Evolutionary conservation across 176 grass and related monocot species (phyloP).

Genomic region (Ananas comosus): DNA sequence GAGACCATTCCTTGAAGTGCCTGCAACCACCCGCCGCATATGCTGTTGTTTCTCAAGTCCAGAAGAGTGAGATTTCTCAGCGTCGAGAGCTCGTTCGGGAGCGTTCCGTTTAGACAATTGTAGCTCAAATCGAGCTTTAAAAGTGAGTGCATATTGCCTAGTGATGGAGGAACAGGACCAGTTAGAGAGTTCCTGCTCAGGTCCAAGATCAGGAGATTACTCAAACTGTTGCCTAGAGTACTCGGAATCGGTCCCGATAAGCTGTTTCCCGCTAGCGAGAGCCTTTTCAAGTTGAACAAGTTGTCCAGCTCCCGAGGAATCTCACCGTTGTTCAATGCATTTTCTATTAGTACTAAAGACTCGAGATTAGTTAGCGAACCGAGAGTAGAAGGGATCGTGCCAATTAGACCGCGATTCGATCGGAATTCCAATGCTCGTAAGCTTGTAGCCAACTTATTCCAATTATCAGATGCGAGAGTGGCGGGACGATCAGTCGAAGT

Average conservation of each 20-base stretch:
- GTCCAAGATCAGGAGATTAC: constrained; percentile 12
- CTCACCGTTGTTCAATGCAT: not conserved
- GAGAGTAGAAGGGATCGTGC: not conserved
- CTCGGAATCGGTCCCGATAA: constrained; percentile 5
- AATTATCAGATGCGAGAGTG: not conserved
- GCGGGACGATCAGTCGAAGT: not conserved
- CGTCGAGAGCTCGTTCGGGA: not conserved
- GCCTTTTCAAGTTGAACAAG: constrained; percentile 1
- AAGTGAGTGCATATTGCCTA: constrained; percentile 5
- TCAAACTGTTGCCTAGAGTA: not conserved
- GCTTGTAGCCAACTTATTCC: constrained; percentile 8
- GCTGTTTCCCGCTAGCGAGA: not conserved
- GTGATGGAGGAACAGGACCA: constrained; percentile 9
- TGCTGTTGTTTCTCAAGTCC: constrained; percentile 15
- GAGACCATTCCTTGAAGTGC: constrained; percentile 2
- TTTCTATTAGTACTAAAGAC: constrained; percentile 12
- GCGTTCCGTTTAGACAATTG: constrained; percentile 1
- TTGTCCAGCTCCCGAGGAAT: constrained; percentile 13
- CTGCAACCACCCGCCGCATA: not conserved
- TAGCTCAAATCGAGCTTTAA: constrained; percentile 13
- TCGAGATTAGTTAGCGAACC: constrained; percentile 5
- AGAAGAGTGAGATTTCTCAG: constrained; percentile 10
- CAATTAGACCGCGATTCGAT: constrained; percentile 8
- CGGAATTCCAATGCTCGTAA: constrained; percentile 6
- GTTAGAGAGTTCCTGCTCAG: constrained; percentile 11